A percentile compares a stretch with the other conserved stretches of the same genome.
phyloP scores from a whole-genome alignment of 2,329 filamentous ascomycete genomes.

The Fusarium virguliforme region DNA sequence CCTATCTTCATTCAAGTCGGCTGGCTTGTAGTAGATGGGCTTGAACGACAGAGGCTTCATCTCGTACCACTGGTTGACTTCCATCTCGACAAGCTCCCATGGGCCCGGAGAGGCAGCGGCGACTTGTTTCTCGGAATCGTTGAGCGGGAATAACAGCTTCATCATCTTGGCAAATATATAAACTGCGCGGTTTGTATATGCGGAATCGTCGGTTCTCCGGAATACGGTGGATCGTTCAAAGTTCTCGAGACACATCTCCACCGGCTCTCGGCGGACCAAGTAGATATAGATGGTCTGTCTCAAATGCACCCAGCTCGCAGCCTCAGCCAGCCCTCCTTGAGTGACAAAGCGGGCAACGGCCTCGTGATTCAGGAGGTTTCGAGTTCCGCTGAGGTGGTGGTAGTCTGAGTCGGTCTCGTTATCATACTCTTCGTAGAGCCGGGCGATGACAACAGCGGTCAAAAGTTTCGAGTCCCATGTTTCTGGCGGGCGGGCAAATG shows the following conservation, averaged over 20 bases:
- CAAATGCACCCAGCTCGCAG: constrained; percentile 4
- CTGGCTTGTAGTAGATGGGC: constrained; percentile 1
- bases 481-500: neutral
- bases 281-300: constrained; percentile 9
- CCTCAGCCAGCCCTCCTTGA: neutral
- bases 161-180: constrained; percentile 8
- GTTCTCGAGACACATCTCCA: neutral
- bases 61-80: neutral
- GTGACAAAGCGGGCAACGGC: neutral
- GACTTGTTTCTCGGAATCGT: neutral
- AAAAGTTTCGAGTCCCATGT: neutral
- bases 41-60: constrained; percentile 8
- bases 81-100: neutral
- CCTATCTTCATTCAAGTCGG: neutral
- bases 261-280: neutral
- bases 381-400: neutral
- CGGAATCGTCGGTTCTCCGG: constrained; percentile 3
- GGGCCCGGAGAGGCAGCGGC: neutral
- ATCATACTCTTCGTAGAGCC: neutral
- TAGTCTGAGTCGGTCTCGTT: neutral
- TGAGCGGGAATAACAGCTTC: neutral
- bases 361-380: constrained; percentile 1
- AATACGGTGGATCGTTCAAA: constrained; percentile 7
- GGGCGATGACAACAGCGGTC: neutral
- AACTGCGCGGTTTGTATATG: neutral